Evolutionary conservation across 495 filamentous ascomycete genomes (phyloP).

Genomic region (Talaromyces wortmannii): DNA sequence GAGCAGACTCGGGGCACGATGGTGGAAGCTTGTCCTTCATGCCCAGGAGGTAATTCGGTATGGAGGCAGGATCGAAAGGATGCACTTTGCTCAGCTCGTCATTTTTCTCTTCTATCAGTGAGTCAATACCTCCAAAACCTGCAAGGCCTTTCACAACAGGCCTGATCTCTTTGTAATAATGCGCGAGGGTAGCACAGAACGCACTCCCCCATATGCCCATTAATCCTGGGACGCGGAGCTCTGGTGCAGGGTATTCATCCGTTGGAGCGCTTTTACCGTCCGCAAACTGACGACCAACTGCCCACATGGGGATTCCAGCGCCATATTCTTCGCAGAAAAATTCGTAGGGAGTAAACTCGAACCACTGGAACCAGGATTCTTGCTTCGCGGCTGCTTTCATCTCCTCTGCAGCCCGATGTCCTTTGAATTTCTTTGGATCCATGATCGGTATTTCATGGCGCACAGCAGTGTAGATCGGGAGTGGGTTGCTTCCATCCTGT

Average conservation of each 20-base stretch:
- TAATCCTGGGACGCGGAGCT: slow-evolving; percentile 70
- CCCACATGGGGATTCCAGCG: slow-evolving; percentile 93
- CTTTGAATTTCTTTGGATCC: slow-evolving; percentile 22
- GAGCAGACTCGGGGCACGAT: slow-evolving; percentile 68
- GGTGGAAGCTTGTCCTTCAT: slow-evolving; percentile 68
- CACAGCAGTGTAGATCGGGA: slow-evolving; percentile 93
- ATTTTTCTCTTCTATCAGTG: slow-evolving; percentile 74
- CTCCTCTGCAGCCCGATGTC: slow-evolving; percentile 34
- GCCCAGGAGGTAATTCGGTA: slow-evolving; percentile 81
- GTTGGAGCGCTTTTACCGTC: slow-evolving; percentile 58
- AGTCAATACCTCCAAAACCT: slow-evolving; percentile 73
- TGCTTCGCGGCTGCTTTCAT: slow-evolving; percentile 57
- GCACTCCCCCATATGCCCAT: slow-evolving; percentile 93
- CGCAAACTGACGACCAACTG: slow-evolving; percentile 75
- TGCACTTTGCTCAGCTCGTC: slow-evolving; percentile 83
- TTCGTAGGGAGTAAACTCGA: slow-evolving; percentile 92
- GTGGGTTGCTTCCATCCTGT: slow-evolving; percentile 66
- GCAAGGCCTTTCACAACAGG: slow-evolving; percentile 67
- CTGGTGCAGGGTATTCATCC: slow-evolving; percentile 61
- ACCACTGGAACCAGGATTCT: slow-evolving; percentile 97
- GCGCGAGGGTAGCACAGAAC: slow-evolving; percentile 89
- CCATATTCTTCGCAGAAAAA: slow-evolving; percentile 89
- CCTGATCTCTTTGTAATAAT: slow-evolving; percentile 91
- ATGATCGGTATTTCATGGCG: slow-evolving; percentile 86
- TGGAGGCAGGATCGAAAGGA: slow-evolving; percentile 79